Evolutionary conservation across 192 early-diverging fungal species (phyloP), one percentile per base, ranked within the genome.

Genomic region (Entomortierella parvispora): DNA sequence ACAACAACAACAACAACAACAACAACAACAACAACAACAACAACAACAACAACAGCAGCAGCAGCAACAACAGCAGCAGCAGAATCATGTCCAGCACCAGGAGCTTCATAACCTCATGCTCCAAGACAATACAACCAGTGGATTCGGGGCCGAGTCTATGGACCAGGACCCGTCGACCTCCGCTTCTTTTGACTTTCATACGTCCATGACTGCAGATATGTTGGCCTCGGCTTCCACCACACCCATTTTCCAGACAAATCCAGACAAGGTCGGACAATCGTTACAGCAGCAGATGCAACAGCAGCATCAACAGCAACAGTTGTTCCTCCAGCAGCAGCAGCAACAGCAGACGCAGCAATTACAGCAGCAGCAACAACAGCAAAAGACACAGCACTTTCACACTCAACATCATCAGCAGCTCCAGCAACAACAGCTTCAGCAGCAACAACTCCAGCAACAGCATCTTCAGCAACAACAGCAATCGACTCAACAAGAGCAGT

Each of bases 211-310:
- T 26, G 29, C 65, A 23, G 74, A 77, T 31, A 54, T 68, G 49
- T 23, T 66, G 74, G 58, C 61, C 37, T 77, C 74, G 15, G 74
- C 65, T 12, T 68, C 74, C 11, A 77, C 65, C 1, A 77, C 74
- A 26, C 74, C 74, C 26, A 43, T 68, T 18, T 77, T 77, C 40
- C 72, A 59, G 14, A 53, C 45, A 15, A 60, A 57, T 22, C 74
- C 63, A 1, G 74, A 77, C 61, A 77, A 77, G 65, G 29, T 62
- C 33, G 50, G n/a, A 28, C 20, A 29, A 4, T 64, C 69, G 26
- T 44, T 58, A 53, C 56, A 45, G 14, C 71, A 74, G 18, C 54
- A 62, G 15, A 31, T 72, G 43, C 69, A 72, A 45, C 69, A 68
- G 9, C 65, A 58, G 47, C 33, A 49, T 11, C 61, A 63, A 23